A percentile compares a stretch with the other conserved stretches of the same genome.
Evolutionary conservation across 2,329 filamentous ascomycete species (phyloP).

Genomic region (Fusarium sp.): DNA sequence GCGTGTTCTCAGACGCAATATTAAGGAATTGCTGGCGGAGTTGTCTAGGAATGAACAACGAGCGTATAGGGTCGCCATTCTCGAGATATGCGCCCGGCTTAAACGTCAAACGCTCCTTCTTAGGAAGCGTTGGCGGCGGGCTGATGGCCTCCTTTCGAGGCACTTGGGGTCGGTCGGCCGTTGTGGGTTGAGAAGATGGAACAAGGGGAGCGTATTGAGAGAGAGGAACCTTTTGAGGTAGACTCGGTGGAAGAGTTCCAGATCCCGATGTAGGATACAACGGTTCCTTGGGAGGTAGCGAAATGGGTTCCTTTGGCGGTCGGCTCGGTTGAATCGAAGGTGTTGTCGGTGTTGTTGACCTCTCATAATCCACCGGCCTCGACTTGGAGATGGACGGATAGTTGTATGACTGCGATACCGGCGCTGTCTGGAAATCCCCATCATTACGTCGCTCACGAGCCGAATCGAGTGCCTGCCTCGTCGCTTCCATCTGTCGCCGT

Average conservation of each 20-base stretch:
- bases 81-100: slow-evolving; percentile 88
- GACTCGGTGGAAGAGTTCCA: slow-evolving; percentile 30
- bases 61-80: slow-evolving; percentile 86
- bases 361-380: slow-evolving; percentile 59
- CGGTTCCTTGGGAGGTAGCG: slow-evolving; percentile 41
- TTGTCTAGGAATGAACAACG: slow-evolving; percentile 84
- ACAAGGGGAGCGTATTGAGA: slow-evolving; percentile 38
- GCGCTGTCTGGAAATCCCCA: slow-evolving; percentile 44
- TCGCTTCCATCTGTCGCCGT: slow-evolving; percentile 65
- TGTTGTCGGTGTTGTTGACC: slow-evolving; percentile 30
- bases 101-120: slow-evolving; percentile 73
- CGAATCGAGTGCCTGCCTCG: slow-evolving; percentile 60
- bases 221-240: slow-evolving; percentile 48
- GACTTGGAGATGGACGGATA: slow-evolving; percentile 70
- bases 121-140: slow-evolving; percentile 46
- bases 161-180: slow-evolving; percentile 35
- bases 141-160: slow-evolving; percentile 46
- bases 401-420: slow-evolving; percentile 54
- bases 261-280: slow-evolving; percentile 10
- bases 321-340: slow-evolving; percentile 47
- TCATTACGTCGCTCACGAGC: slow-evolving; percentile 43
- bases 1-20: slow-evolving; percentile 81
- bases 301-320: slow-evolving; percentile 48
- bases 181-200: slow-evolving; percentile 24
- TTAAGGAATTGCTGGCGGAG: slow-evolving; percentile 81